Percentiles rank a stretch among this genome's conserved stretches.
These are phyloP conservation scores for Tolypocladium album DNA, from an alignment of 2,329 filamentous ascomycete genomes.

Conservation along the genomic window DNA sequence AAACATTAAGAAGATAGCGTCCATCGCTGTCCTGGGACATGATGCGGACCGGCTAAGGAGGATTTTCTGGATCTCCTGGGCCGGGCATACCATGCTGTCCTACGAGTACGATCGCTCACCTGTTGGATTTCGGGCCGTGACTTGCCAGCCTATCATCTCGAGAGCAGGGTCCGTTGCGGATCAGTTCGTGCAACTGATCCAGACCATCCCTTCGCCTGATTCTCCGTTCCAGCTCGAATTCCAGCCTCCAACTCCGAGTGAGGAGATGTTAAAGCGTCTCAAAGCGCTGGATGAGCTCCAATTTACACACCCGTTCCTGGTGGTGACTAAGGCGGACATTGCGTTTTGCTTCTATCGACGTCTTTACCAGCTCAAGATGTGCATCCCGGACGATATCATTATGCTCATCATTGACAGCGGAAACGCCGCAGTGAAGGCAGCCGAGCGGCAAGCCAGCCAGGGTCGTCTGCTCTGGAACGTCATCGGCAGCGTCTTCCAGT, in stretches of 20 bases:
- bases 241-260: conserved; percentile 3
- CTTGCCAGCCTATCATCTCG: conserved; percentile 7
- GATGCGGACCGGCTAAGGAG: conserved; percentile 9
- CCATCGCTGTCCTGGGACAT: conserved; percentile 6
- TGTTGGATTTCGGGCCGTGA: conserved; percentile 9
- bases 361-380: conserved; percentile 10
- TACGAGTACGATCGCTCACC: conserved; percentile 12
- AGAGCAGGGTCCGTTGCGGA: conserved; percentile 8
- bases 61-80: conserved; percentile 12
- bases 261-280: conserved; percentile 9
- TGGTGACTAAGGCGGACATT: conserved; percentile 10
- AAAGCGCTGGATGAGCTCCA: conserved; percentile 5
- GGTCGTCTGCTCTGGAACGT: conserved; percentile 12
- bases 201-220: conserved; percentile 10
- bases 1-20: conserved; percentile 10
- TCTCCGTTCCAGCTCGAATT: conserved; percentile 9
- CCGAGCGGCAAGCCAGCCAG: conserved; percentile 7
- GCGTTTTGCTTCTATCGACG: conserved; percentile 14
- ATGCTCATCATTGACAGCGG: conserved; percentile 7
- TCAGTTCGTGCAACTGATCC: conserved; percentile 9
- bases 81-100: conserved; percentile 9
- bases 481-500: conserved; percentile 13
- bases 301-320: conserved; percentile 8
- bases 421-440: conserved; percentile 8
- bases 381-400: conserved; percentile 7